Base-by-base conservation (phyloP, 345 rosid species). In the Bruguiera parviflora region DNA sequence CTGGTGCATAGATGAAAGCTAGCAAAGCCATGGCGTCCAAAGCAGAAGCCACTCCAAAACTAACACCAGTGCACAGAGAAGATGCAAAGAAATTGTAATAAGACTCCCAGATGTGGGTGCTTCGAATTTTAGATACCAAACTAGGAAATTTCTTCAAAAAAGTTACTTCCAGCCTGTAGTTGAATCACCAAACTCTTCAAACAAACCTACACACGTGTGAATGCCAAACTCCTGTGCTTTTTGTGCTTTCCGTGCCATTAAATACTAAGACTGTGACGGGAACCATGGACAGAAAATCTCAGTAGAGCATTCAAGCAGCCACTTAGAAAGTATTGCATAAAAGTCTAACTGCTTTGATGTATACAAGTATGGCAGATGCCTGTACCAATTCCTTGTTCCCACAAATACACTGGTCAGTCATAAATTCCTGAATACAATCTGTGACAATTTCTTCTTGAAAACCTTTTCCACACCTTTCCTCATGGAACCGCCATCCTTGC, bases 151-250 rank as follows among this genome's bases (percentile, higher is more conserved):
- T 16, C 39, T 32, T 39, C 58, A 52, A 21, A 62, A 8, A 66
- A 59, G 84, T 68, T 78, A 88, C 96, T 79, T 92, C 96, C 75
- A 86, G 93, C 71, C 90, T 79, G 63, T 84, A 80, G 75, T 89
- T 86, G 82, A 73, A 79, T 86, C 89, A 49, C 66, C 43, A 75
- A 87, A 81, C 75, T 72, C 97, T 76, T 82, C 88, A 83, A 92
- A 92, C 71, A 91, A 80, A 71, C 86, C 65, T 53, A 73, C 52
- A 59, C 85, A 87, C 33, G 8, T 8, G 79, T 83, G 89, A 71
- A 74, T 80, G 39, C 97, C 91, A 73, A 84, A 76, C 73, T 83
- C 84, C 77, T 92, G 87, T 35, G 87, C 92, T 78, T 79, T 86
- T 55, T 81, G 86, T 68, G 86, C 97, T 84, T 88, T 89, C 83